A percentile compares a stretch with the other conserved stretches of the same genome.
These are phyloP conservation scores for Taphrina flavorubra DNA, from an alignment of 1,139 yeast genomes.

Conservation along the genomic window DNA sequence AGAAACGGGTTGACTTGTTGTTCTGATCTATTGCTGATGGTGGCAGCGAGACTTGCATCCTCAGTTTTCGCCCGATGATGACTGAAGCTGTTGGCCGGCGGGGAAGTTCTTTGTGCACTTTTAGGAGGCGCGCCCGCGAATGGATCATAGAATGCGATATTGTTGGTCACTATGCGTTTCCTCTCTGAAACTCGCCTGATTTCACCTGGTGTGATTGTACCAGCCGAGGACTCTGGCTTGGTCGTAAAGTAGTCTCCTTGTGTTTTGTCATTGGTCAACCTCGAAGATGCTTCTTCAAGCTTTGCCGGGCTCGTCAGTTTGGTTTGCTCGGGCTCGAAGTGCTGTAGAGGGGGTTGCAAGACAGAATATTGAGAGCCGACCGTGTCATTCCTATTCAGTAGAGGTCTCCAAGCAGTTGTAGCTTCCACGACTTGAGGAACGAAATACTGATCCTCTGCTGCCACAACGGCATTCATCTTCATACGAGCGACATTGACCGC, in stretches of 20 bases:
- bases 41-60: not conserved
- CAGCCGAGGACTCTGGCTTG: not conserved
- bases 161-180: slow-evolving; percentile 19
- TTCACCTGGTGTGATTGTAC: not conserved
- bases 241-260: not conserved
- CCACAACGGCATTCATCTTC: not conserved
- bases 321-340: not conserved
- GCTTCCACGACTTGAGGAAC: slow-evolving; percentile 22
- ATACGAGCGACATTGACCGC: slow-evolving; percentile 12
- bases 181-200: slow-evolving; percentile 7
- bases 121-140: slow-evolving; percentile 9
- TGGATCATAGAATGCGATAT: slow-evolving; percentile 34
- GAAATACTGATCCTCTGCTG: not conserved
- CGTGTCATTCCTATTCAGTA: not conserved
- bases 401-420: not conserved
- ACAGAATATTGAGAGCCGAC: slow-evolving; percentile 6
- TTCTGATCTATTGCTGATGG: not conserved
- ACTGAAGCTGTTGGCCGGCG: not conserved
- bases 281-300: not conserved
- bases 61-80: not conserved
- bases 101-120: not conserved
- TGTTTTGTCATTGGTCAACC: not conserved
- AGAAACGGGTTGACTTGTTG: not conserved
- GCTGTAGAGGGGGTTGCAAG: not conserved
- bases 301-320: not conserved